These are phyloP conservation scores for Cocos nucifera DNA, from an alignment of 176 grass and related monocot species.

Conservation along the genomic window DNA sequence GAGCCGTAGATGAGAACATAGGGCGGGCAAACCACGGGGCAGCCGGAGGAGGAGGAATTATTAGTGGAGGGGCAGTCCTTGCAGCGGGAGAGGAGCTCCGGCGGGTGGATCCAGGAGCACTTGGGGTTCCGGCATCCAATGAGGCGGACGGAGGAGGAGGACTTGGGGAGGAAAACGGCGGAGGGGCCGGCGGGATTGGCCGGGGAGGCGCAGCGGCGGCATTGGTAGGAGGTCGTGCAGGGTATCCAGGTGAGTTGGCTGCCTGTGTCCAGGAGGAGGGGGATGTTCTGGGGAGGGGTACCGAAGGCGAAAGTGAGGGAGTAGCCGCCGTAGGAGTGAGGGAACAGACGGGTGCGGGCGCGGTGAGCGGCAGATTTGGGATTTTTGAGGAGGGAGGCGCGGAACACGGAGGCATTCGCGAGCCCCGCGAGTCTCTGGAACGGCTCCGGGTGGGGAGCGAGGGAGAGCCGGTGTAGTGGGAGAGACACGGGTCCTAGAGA, in stretches of 20 bases:
- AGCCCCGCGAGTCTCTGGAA: conserved; percentile 18
- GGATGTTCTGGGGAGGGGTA: conserved; percentile 46
- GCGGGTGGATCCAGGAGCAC: conserved; percentile 64
- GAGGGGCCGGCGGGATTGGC: not conserved
- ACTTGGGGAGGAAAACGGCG: conserved; percentile 51
- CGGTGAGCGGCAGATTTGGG: not conserved
- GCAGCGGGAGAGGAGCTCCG: conserved; percentile 22
- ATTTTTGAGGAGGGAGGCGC: conserved; percentile 34
- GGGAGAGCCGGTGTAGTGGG: not conserved
- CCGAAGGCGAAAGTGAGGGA: conserved; percentile 60
- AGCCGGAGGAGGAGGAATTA: conserved; percentile 1
- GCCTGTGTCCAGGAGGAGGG: conserved; percentile 72
- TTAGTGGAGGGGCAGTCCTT: not conserved
- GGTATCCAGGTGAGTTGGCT: conserved; percentile 73
- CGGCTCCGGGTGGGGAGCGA: conserved; percentile 19
- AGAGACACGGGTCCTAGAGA: conserved; percentile 7
- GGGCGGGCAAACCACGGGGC: conserved; percentile 43
- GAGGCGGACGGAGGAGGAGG: conserved; percentile 50
- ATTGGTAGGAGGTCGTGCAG: conserved; percentile 59
- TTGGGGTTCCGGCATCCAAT: conserved; percentile 52
- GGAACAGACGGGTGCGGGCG: conserved; percentile 31
- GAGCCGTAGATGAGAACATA: conserved; percentile 77
- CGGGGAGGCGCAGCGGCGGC: conserved; percentile 35
- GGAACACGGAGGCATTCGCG: conserved; percentile 38
- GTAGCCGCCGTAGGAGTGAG: conserved; percentile 89